Percentiles rank a stretch among this genome's conserved stretches.
Conservation (phyloP, 2,329 filamentous ascomycete genomes). For the Penicillium sp. region DNA sequence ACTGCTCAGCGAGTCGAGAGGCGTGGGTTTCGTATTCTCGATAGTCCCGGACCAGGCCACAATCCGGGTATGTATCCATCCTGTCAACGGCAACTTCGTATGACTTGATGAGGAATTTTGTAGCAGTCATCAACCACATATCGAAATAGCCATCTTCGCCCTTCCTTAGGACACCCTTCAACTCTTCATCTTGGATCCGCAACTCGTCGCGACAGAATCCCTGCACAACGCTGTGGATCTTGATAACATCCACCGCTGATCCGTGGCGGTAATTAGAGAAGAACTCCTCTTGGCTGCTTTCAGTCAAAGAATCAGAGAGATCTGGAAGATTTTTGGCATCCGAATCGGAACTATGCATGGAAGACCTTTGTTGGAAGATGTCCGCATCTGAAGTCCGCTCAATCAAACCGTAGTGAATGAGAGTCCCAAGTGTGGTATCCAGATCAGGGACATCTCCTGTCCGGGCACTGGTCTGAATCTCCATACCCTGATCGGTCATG, state of each 20-base stretch:
- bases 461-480: constrained; percentile 41
- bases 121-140: constrained; percentile 47
- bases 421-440: constrained; percentile 47
- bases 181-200: constrained; percentile 38
- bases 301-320: constrained; percentile 36
- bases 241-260: constrained; percentile 46
- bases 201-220: constrained; percentile 51
- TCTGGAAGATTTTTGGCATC: constrained; percentile 30
- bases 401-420: constrained; percentile 50
- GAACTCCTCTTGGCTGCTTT: constrained; percentile 38
- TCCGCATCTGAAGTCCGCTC: constrained; percentile 44
- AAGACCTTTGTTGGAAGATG: constrained; percentile 16
- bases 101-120: constrained; percentile 44
- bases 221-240: constrained; percentile 52
- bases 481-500: constrained; percentile 35
- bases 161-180: constrained; percentile 13
- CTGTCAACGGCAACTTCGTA: constrained; percentile 44
- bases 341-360: constrained; percentile 6
- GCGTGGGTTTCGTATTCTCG: constrained; percentile 52
- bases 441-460: constrained; percentile 41
- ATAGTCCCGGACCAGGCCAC: constrained; percentile 48
- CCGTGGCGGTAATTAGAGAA: constrained; percentile 33
- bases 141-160: constrained; percentile 40
- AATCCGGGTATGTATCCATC: constrained; percentile 40
- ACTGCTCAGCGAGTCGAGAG: constrained; percentile 42